Evolutionary conservation across 163 green algal species (phyloP), one percentile per base, ranked within the genome.

Genomic region (Smithsoniella earleae): DNA sequence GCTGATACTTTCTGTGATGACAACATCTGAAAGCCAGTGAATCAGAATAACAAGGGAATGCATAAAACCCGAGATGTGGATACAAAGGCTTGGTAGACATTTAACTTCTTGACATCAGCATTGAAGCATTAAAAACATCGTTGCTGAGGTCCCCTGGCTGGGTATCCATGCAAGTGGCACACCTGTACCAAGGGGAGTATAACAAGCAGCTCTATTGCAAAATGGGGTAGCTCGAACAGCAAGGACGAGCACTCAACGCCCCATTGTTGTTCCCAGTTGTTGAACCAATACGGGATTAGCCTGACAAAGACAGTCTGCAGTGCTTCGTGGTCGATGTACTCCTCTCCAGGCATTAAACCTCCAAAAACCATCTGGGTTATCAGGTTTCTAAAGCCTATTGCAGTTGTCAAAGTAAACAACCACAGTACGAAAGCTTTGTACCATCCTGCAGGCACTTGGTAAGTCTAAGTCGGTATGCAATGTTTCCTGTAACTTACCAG

Each of bases 151-250:
- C n/a, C n/a, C n/a, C n/a, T n/a, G n/a, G n/a, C n/a, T n/a, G n/a
- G n/a, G n/a, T n/a, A n/a, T n/a, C n/a, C n/a, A n/a, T n/a, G n/a
- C n/a, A n/a, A n/a, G n/a, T n/a, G 40, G 13, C 40, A 2, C 45
- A 89, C 86, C 83, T 91, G 86, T 1, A 89, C 84, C 22, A 81
- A 88, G 2, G 89, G 89, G 58, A 95, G 83, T 34, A 95, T 87
- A 30, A 95, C 84, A 33, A 95, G 78, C 62, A 95, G 82, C 77
- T 95, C 89, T 58, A 92, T 65, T 2, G 89, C 89, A 83, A 94
- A 95, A 77, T 95, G 89, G 2, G 89, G 89, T 62, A 95, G 86
- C 85, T 95, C 89, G 75, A 95, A 95, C 36, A 90, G 82, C 82
- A 94, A 87, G 76, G 54, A 83, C 37, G 77, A 88, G 79, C 86